Conservation (phyloP, 208 protist species). For the Trypanosoma platydactyli region DNA sequence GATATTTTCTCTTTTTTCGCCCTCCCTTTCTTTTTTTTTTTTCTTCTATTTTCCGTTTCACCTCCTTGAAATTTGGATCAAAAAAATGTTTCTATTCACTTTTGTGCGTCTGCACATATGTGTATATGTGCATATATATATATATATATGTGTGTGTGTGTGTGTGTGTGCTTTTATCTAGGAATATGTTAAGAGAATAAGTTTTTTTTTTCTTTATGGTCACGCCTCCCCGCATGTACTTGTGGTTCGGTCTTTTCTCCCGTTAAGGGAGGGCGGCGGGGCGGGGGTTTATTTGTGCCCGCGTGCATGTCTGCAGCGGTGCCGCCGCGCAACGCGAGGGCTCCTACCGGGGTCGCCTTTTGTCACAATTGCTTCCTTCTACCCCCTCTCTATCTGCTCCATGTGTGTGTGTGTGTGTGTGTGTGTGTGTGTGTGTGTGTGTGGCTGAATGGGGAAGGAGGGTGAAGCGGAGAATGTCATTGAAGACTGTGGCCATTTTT, state of each 20-base stretch:
- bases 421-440: constrained; percentile 2
- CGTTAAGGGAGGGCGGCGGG: no score
- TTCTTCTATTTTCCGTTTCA: constrained; percentile 3
- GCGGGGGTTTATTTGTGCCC: no score
- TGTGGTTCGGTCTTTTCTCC: no score
- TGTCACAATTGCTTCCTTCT: no score
- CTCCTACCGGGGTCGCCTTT: no score
- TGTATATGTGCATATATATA: background rate
- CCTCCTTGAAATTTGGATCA: constrained; percentile 9
- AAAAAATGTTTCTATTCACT: background rate
- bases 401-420: no score
- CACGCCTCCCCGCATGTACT: no score
- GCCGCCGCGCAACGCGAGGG: no score
- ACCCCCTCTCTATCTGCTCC: no score
- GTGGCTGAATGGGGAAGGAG: background rate
- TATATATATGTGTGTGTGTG: background rate
- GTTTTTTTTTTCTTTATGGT: constrained; percentile 20
- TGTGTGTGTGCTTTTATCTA: background rate
- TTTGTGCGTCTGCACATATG: background rate
- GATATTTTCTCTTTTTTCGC: no score
- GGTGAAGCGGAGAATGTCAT: background rate
- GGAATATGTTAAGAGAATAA: background rate
- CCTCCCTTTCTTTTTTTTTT: no score
- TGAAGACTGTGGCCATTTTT: constrained; percentile 34
- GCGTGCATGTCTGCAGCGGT: no score